Evolutionary conservation across 306 rosid species (phyloP).

Genomic region (Vigna angularis): DNA sequence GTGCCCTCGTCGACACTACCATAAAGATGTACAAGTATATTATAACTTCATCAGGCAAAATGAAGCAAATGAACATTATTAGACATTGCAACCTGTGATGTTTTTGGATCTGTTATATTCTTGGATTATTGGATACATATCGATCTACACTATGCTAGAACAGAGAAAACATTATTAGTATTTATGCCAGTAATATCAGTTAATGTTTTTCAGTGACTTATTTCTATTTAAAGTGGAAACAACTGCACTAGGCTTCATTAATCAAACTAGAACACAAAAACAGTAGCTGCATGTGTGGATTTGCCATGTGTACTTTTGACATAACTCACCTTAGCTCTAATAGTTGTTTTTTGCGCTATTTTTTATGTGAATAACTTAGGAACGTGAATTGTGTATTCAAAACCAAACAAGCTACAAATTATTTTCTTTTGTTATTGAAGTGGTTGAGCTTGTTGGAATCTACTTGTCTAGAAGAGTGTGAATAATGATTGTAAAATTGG

Average conservation of each 20-base stretch:
- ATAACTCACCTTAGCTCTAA: not conserved
- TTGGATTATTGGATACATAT: not conserved
- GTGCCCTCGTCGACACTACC: constrained; percentile 22
- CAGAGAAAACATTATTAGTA: constrained; percentile 10
- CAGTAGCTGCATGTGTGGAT: too few species aligned
- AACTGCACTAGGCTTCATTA: not conserved
- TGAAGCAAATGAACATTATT: constrained; percentile 37
- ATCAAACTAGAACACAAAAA: not conserved
- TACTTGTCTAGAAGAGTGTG: not conserved
- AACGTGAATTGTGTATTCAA: not conserved
- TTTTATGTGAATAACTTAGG: not conserved
- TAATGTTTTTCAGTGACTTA: not conserved
- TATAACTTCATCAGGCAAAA: constrained; percentile 39
- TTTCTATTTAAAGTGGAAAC: not conserved
- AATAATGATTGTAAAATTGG: constrained; percentile 10
- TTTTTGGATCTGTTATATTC: not conserved
- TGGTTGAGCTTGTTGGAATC: not conserved
- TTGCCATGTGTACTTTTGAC: not conserved
- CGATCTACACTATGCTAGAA: not conserved
- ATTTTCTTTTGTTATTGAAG: not conserved
- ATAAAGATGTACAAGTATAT: constrained; percentile 38
- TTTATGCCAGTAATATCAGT: not conserved
- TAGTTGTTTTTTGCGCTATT: not conserved
- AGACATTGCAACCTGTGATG: constrained; percentile 22
- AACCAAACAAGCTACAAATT: not conserved